phyloP scores from a whole-genome alignment of 2,329 filamentous ascomycete genomes.

The Arthrocladium fulminans region DNA sequence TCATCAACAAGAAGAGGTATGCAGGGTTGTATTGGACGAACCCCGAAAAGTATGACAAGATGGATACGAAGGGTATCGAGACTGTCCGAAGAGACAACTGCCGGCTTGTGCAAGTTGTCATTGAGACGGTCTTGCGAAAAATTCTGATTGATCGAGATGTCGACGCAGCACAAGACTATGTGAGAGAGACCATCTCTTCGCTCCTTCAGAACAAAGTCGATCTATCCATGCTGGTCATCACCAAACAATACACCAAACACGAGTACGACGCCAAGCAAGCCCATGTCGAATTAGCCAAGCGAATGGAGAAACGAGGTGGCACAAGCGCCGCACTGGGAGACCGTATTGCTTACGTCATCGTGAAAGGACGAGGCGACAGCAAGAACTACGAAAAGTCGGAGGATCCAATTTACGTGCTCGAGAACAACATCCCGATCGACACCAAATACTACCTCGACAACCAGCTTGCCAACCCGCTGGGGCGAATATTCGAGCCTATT shows the following conservation, averaged over 20 bases:
- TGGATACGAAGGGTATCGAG: constrained; percentile 99
- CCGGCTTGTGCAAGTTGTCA: constrained; percentile 87
- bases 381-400: constrained; percentile 98
- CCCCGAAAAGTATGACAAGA: constrained; percentile 92
- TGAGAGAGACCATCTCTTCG: constrained; percentile 92
- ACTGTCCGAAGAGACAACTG: constrained; percentile 97
- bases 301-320: constrained; percentile 93
- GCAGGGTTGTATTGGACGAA: constrained; percentile 97
- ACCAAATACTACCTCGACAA: constrained; percentile 99
- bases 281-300: constrained; percentile 86
- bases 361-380: constrained; percentile 77
- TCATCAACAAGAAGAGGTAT: constrained; percentile 99
- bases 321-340: constrained; percentile 89
- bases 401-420: constrained; percentile 91
- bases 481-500: constrained; percentile 95
- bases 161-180: constrained; percentile 84
- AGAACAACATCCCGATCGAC: constrained; percentile 96
- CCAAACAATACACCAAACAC: constrained; percentile 85
- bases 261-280: constrained; percentile 90
- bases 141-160: constrained; percentile 90
- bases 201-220: constrained; percentile 95
- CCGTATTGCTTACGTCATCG: constrained; percentile 95
- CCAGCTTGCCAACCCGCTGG: constrained; percentile 87
- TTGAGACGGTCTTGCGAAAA: constrained; percentile 92
- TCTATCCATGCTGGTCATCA: constrained; percentile 98